Base-by-base conservation (phyloP, 2,329 filamentous ascomycete genomes). In the Botrytis paeoniae region DNA sequence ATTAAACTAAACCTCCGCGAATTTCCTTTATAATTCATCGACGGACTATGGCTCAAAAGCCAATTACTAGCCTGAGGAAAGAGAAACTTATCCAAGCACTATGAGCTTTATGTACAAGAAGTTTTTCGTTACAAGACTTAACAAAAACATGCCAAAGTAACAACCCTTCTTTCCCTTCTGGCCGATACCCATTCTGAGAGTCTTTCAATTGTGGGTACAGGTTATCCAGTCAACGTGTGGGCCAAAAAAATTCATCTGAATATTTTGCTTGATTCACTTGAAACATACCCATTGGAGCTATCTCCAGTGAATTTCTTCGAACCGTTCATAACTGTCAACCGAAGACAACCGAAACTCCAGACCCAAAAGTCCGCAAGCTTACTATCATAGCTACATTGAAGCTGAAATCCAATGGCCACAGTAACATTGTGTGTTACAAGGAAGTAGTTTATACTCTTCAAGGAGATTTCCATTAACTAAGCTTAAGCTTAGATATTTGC, bases 201-300 rank as follows among this genome's bases (percentile, higher is more conserved):
- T 22, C 18, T 29, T 59, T 59, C 14, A 59, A 37, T 14, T 9
- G 10, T 1, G 4, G 3, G 32, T 14, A 20, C 22, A 0, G 20
- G 7, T 14, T 25, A 37, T 5, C 2, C 22, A 39, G 22, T 37
- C 20, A 37, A 37, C 1, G 0, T 25, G 3, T n/a, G 12, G 3
- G n/a, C 1, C 20, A 35, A 18, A 39, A 12, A 25, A 12, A 1
- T 4, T 4, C 22, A n/a, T n/a, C 12, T 16, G 3, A 1, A n/a
- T 2, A n/a, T 25, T 8, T 39, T n/a, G 0, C 5, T 61, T 14
- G 12, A 61, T 25, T 39, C 25, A n/a, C 35, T 61, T 8, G 20
- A 37, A 39, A 39, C 29, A 22, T 6, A 0, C 32, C 5, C 18
- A 60, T 5, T 25, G 10, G 3, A 25, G 3, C 22, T 61, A 39